A percentile compares a stretch with the other conserved stretches of the same genome.
Evolutionary conservation across 1,284 basidiomycete species (phyloP).

Genomic region (Athelia sp.): DNA sequence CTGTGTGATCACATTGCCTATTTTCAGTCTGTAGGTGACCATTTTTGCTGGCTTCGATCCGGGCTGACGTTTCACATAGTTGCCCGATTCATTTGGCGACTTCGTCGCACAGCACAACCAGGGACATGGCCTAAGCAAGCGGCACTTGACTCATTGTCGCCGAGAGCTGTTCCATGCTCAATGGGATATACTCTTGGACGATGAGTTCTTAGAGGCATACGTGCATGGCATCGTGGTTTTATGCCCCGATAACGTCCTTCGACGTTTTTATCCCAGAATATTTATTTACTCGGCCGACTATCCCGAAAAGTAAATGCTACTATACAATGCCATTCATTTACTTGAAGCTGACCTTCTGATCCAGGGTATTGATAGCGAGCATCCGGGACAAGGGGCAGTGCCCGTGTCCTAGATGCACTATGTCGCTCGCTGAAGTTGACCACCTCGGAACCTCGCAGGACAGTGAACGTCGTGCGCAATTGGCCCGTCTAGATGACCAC

Average conservation of each 20-base stretch:
- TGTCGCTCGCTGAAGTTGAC: slow-evolving; percentile 6
- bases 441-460: slow-evolving; percentile 4
- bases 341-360: not conserved
- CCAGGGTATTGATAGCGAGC: slow-evolving; percentile 9
- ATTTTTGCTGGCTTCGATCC: slow-evolving; percentile 9
- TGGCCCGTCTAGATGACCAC: not conserved
- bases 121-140: slow-evolving; percentile 3
- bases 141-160: slow-evolving; percentile 16
- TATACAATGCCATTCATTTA: not conserved
- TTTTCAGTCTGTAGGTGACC: slow-evolving; percentile 18
- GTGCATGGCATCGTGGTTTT: slow-evolving; percentile 22
- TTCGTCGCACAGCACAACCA: slow-evolving; percentile 7
- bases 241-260: slow-evolving; percentile 19
- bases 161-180: slow-evolving; percentile 24
- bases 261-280: slow-evolving; percentile 20
- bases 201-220: slow-evolving; percentile 23
- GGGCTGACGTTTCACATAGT: slow-evolving; percentile 6
- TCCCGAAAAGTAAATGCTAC: slow-evolving; percentile 23
- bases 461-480: not conserved
- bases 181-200: slow-evolving; percentile 19
- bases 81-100: slow-evolving; percentile 19
- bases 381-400: slow-evolving; percentile 10
- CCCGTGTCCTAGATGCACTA: slow-evolving; percentile 14
- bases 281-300: slow-evolving; percentile 29
- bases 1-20: slow-evolving; percentile 26